phyloP scores from a whole-genome alignment of 345 rosid genomes.

The Dovyalis caffra region DNA sequence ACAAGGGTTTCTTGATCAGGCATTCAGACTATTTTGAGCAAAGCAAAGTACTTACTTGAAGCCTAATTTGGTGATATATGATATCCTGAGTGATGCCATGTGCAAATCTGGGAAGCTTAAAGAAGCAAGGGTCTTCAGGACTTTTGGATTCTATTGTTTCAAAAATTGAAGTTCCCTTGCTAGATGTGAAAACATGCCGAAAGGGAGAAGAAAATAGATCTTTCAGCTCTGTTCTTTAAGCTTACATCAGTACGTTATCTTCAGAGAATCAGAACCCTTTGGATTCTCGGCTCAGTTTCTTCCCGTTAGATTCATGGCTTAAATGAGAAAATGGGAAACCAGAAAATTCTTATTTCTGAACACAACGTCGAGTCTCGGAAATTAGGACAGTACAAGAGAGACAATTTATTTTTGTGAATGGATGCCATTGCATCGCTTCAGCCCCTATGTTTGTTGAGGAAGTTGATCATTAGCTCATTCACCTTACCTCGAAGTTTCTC shows the following conservation, averaged over 20 bases:
- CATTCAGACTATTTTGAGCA: too few species aligned
- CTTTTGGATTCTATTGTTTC: neutral
- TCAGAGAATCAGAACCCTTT: neutral
- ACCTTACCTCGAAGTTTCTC: constrained; percentile 40
- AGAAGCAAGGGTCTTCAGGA: too few species aligned
- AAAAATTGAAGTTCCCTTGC: neutral
- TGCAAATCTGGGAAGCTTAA: too few species aligned
- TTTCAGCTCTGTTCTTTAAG: neutral
- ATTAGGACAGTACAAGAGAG: neutral
- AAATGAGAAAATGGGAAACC: too few species aligned
- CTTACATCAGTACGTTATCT: neutral
- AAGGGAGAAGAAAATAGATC: neutral
- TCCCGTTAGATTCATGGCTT: too few species aligned
- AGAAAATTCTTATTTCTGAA: neutral
- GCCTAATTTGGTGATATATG: too few species aligned
- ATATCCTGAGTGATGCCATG: too few species aligned
- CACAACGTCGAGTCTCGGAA: neutral
- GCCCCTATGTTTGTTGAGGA: constrained; percentile 25
- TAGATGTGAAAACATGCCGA: neutral
- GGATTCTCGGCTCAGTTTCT: neutral
- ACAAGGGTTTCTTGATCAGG: too few species aligned
- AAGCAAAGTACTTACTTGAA: too few species aligned
- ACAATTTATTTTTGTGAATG: neutral
- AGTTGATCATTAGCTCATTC: constrained; percentile 32
- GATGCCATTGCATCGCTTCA: neutral